phyloP scores from a whole-genome alignment of 768 basidiomycete species.

The Boletus fagicola region DNA sequence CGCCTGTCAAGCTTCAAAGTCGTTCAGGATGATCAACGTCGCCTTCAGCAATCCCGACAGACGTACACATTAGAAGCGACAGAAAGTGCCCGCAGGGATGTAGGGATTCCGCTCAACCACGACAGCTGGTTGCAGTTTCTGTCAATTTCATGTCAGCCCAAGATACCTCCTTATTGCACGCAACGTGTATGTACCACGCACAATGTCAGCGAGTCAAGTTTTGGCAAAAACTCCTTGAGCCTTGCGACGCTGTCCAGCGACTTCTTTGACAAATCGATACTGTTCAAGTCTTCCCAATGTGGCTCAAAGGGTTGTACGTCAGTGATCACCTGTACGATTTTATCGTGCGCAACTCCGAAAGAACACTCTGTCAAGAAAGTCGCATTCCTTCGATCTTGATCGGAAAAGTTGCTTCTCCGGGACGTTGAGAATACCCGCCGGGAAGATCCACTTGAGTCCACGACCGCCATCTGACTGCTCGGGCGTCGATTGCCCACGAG shows the following conservation, averaged over 20 bases:
- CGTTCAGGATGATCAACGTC: conserved; percentile 16
- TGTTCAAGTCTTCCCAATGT: conserved; percentile 80
- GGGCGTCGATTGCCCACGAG: conserved; percentile 45
- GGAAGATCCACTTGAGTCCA: conserved; percentile 27
- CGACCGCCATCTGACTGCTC: conserved; percentile 29
- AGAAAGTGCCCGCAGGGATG: conserved; percentile 70
- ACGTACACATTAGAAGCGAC: conserved; percentile 69
- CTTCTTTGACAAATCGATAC: conserved; percentile 68
- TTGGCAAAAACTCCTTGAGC: conserved; percentile 87
- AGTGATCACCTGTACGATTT: conserved; percentile 87
- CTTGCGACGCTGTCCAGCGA: conserved; percentile 63
- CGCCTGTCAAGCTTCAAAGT: conserved; percentile 64
- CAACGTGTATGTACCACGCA: conserved; percentile 41
- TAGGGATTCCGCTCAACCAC: conserved; percentile 79
- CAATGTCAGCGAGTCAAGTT: conserved; percentile 72
- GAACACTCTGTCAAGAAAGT: conserved; percentile 95
- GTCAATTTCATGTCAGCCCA: conserved; percentile 22
- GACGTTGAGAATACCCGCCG: conserved; percentile 47
- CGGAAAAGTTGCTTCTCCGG: conserved; percentile 38
- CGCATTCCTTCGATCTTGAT: conserved; percentile 41
- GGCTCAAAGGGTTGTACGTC: conserved; percentile 94
- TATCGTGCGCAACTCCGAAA: conserved; percentile 91
- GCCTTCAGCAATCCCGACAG: conserved; percentile 5
- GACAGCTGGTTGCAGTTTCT: conserved; percentile 73
- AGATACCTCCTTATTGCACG: background rate